These are phyloP conservation scores for Kazachstania martiniae DNA, from an alignment of 805 yeast genomes.

Conservation along the genomic window DNA sequence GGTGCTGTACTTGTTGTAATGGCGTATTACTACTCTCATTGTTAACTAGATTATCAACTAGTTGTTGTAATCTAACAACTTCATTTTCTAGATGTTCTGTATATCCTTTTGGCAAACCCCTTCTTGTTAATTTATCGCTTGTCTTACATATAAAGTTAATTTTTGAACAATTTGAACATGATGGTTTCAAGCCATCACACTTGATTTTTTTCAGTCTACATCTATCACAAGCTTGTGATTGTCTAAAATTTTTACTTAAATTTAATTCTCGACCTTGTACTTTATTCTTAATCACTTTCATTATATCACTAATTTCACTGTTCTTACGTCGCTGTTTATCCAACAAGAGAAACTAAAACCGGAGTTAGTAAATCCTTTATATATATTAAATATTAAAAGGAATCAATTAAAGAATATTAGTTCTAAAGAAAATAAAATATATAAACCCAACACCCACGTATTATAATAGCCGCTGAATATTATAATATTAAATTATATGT, in stretches of 20 bases:
- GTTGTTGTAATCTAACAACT: conserved; percentile 46
- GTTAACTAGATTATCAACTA: conserved; percentile 4
- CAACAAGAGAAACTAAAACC: too few relatives aligned
- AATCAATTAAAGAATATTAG: too few relatives aligned
- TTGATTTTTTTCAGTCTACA: conserved; percentile 41
- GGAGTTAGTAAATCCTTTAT: too few relatives aligned
- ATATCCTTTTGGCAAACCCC: conserved; percentile 74
- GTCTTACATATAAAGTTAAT: conserved; percentile 61
- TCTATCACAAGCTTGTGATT: conserved; percentile 76
- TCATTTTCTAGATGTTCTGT: conserved; percentile 63
- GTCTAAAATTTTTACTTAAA: conserved; percentile 26
- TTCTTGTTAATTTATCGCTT: conserved; percentile 60
- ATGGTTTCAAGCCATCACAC: conserved; percentile 46
- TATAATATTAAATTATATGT: too few relatives aligned
- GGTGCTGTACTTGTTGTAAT: background rate
- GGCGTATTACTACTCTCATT: background rate
- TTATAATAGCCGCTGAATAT: too few relatives aligned
- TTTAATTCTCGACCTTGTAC: conserved; percentile 5
- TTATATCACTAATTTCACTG: too few relatives aligned
- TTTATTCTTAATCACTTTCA: conserved; percentile 9
- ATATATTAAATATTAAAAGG: too few relatives aligned
- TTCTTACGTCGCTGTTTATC: too few relatives aligned
- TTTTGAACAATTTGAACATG: conserved; percentile 53
- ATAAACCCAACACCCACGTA: too few relatives aligned
- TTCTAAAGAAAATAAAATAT: too few relatives aligned